phyloP scores from a whole-genome alignment of 2,329 filamentous ascomycete genomes.

The Coniella lustricola region DNA sequence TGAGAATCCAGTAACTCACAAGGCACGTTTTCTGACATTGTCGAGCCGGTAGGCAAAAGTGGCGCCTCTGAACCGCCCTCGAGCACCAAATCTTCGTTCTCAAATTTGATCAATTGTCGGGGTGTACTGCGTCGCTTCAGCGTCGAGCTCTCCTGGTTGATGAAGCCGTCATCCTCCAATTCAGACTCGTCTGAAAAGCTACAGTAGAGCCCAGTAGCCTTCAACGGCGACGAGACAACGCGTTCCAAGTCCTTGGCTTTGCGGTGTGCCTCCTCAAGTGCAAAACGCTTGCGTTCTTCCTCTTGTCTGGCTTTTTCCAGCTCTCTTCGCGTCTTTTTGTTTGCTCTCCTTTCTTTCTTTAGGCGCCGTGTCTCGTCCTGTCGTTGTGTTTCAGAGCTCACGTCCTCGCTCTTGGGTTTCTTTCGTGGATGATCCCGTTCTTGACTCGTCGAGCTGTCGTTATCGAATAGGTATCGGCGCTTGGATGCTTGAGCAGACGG shows the following conservation, averaged over 20 bases:
- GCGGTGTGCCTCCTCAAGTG: conserved; percentile 8
- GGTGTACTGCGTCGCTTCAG: background rate
- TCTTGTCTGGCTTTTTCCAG: background rate
- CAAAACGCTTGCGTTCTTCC: conserved; percentile 8
- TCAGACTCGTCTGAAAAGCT: background rate
- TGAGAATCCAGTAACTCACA: too few relatives aligned
- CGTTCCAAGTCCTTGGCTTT: conserved; percentile 11
- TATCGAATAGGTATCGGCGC: background rate
- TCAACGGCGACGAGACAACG: conserved; percentile 7
- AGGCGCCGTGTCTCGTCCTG: background rate
- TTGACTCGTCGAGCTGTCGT: background rate
- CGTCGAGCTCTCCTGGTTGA: background rate
- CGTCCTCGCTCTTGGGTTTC: background rate
- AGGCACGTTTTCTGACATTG: too few relatives aligned
- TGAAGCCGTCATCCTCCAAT: too few relatives aligned
- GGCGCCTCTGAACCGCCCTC: background rate
- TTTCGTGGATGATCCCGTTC: background rate
- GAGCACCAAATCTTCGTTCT: conserved; percentile 4
- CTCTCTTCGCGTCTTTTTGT: background rate
- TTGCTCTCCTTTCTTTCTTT: background rate
- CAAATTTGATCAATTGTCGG: background rate
- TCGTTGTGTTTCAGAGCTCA: background rate
- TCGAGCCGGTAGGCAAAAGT: too few relatives aligned
- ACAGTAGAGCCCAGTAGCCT: background rate
- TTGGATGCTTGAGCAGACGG: conserved; percentile 9